Conservation (phyloP, 345 rosid genomes). For the Turritis glabra region DNA sequence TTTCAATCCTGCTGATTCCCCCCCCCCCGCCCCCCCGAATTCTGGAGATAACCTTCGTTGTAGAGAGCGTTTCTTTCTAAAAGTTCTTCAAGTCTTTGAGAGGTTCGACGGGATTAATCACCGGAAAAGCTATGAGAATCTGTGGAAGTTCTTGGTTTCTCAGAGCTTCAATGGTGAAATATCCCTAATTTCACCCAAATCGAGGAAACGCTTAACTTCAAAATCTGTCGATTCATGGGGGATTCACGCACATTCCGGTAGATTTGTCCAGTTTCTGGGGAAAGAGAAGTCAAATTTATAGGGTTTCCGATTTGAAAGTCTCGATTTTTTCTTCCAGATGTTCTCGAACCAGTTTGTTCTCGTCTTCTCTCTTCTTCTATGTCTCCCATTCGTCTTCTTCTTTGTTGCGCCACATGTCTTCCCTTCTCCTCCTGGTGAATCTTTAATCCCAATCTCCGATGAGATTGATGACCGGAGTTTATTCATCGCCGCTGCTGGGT, state of each 20-base stretch:
- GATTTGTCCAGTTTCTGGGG: constrained; percentile 6
- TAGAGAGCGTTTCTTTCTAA: not conserved
- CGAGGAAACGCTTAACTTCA: not conserved
- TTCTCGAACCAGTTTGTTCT: constrained; percentile 53
- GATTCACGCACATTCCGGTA: constrained; percentile 26
- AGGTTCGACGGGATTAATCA: not conserved
- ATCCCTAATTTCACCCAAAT: constrained; percentile 16
- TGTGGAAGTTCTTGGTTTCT: constrained; percentile 1
- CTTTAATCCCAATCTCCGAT: constrained; percentile 68
- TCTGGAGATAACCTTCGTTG: not conserved
- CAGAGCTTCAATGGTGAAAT: not conserved
- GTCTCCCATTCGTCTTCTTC: constrained; percentile 51
- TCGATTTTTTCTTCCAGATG: constrained; percentile 41
- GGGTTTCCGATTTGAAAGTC: constrained; percentile 24
- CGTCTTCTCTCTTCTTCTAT: constrained; percentile 54
- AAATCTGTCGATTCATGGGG: constrained; percentile 3
- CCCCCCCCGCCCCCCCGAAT: not conserved
- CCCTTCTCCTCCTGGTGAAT: constrained; percentile 51
- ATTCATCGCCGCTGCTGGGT: constrained; percentile 55
- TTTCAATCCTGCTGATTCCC: not conserved
- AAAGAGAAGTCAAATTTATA: not conserved
- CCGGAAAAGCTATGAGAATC: not conserved
- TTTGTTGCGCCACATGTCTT: constrained; percentile 51
- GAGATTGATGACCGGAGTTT: constrained; percentile 71
- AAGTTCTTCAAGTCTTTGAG: constrained; percentile 8